Base-by-base conservation (phyloP, 371 early-diverging fungal genomes). In the Scutellospora calospora region DNA sequence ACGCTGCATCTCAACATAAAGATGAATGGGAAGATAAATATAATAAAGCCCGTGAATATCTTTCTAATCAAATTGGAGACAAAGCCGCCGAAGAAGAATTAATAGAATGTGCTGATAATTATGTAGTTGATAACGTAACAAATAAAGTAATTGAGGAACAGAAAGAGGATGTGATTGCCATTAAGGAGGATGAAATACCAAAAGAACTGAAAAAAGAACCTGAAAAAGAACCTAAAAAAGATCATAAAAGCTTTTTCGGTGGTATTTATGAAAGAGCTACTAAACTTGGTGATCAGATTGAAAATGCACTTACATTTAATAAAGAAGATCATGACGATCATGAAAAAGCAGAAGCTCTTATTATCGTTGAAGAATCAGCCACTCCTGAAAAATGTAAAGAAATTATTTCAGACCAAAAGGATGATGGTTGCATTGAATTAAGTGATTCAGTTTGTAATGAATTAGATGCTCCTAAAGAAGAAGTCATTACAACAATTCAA, bases 61-160 rank as follows among this genome's bases (percentile, higher is more conserved):
- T 76, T 35, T 49, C 6, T 0, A 11, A 18, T 4, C 25, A 76
- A 25, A 35, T 76, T 22, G 22, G 16, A 12, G 38, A 55, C 12
- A 25, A 51, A 16, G 20, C 57, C 22, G 18, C 25, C 9, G 41
- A 35, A 33, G 6, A 76, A 22, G 60, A 76, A 76, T 33, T 76
- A 38, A 12, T 76, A 38, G 33, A 76, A 33, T 29, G 6, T 1
- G 18, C 74, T 9, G 54, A 74, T 52, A 27, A 25, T 8, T 5
- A 29, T 33, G 74, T 74, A 16, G 74, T 74, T 54, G 74, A 74
- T 18, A 49, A 54, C 2, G 31, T 18, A 31, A 74, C 74, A 0
- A n/a, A 20, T 6, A 74, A 74, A 33, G 54, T 33, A 49, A 18
- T 54, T 54, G n/a, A 31, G 12, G 51, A 74, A 20, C 22, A 74